Percentiles rank a stretch among this genome's conserved stretches.
Conservation (phyloP, 78 protist species). For the Dictyostelium citrinum region DNA sequence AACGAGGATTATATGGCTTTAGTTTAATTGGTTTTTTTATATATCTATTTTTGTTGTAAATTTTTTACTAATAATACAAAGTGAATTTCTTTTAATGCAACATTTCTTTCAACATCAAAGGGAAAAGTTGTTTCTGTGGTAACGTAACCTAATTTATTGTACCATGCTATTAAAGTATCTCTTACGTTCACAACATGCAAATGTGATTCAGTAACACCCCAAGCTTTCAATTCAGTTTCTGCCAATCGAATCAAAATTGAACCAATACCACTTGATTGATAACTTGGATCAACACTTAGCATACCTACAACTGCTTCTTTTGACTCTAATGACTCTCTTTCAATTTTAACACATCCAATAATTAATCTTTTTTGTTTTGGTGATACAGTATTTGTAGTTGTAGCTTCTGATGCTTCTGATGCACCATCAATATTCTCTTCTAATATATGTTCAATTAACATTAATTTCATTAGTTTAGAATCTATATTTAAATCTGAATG, state of each 20-base stretch:
- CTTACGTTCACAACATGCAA: conserved; percentile 22
- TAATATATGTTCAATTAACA: neutral
- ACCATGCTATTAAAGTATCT: conserved; percentile 18
- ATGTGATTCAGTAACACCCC: neutral
- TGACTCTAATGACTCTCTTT: neutral
- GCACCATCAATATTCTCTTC: neutral
- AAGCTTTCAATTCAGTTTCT: neutral
- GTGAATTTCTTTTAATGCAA: neutral
- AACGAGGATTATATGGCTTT: too few relatives aligned
- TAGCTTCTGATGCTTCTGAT: neutral
- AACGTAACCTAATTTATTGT: neutral
- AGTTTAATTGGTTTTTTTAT: too few relatives aligned
- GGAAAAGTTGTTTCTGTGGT: neutral
- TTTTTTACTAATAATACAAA: neutral
- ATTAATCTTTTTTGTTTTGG: neutral
- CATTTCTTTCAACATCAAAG: neutral
- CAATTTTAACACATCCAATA: conserved; percentile 48
- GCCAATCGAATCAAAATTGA: conserved; percentile 16
- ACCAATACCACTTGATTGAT: conserved; percentile 37
- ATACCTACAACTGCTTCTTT: conserved; percentile 34
- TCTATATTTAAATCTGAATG: neutral
- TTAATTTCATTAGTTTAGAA: neutral
- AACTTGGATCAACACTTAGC: conserved; percentile 49
- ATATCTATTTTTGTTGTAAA: neutral
- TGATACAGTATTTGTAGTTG: neutral